Evolutionary conservation across 2,329 filamentous ascomycete genomes (phyloP).

Genomic region (Aspergillus fumigatiaffinis): DNA sequence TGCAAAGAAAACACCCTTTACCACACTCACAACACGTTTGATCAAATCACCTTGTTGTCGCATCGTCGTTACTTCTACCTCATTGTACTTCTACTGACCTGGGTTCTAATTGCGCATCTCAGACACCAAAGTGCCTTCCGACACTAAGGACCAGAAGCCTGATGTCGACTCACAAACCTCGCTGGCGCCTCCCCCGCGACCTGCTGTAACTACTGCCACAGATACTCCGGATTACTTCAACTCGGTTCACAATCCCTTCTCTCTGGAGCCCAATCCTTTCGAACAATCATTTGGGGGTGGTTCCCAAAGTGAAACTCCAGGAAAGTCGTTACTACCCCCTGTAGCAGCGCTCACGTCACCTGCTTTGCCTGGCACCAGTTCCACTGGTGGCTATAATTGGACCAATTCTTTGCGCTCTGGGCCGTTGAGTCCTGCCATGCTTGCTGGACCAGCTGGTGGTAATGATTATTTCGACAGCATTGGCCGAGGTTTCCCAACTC

Average conservation of each 20-base stretch:
- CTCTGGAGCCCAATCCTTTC: slow-evolving; percentile 86
- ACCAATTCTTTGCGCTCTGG: slow-evolving; percentile 83
- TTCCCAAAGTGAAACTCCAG: slow-evolving; percentile 69
- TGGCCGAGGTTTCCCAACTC: slow-evolving; percentile 82
- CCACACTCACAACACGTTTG: slow-evolving; percentile 12
- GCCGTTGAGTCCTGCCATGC: slow-evolving; percentile 94
- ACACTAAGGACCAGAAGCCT: slow-evolving; percentile 32
- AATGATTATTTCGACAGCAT: slow-evolving; percentile 89
- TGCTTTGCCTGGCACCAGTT: slow-evolving; percentile 71
- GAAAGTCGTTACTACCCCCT: slow-evolving; percentile 76
- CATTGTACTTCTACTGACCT: slow-evolving; percentile 20
- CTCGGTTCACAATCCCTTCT: slow-evolving; percentile 51
- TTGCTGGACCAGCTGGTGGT: slow-evolving; percentile 69
- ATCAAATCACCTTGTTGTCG: slow-evolving; percentile 11
- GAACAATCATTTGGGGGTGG: slow-evolving; percentile 75
- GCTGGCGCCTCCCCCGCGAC: slow-evolving; percentile 67
- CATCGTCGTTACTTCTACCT: neutral
- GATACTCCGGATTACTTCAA: slow-evolving; percentile 69
- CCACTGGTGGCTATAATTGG: slow-evolving; percentile 71
- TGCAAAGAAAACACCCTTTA: slow-evolving; percentile 17
- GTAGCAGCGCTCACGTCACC: slow-evolving; percentile 90
- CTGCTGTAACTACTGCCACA: slow-evolving; percentile 46
- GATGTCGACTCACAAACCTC: slow-evolving; percentile 60
- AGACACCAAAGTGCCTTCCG: slow-evolving; percentile 32
- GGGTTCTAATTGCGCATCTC: slow-evolving; percentile 4